Evolutionary conservation across 2,329 filamentous ascomycete genomes (phyloP), one percentile per base, ranked within the genome.

Genomic region (Teratosphaeria pseudoeucalypti): DNA sequence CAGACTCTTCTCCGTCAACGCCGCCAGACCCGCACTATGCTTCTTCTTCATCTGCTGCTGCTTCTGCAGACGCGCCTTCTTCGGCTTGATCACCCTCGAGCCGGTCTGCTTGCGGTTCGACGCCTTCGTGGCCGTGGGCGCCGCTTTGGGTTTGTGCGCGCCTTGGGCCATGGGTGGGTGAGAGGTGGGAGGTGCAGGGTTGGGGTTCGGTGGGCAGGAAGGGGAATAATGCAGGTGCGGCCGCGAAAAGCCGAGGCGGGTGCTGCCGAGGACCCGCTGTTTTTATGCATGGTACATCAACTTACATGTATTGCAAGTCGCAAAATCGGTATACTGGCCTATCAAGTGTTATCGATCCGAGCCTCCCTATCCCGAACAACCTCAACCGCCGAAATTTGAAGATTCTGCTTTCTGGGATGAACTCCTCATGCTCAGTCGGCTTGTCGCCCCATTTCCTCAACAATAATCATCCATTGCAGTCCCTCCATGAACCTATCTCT

Each of bases 21-120:
- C 81, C 3, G 81, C 81, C 49, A 89, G 73, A 0, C 85, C 85
- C 0, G 82, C 76, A 0, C 83, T 80, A 62, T 83, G 78, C 79
- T 87, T 87, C 81, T 85, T 87, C 57, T 81, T 83, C 70, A 87
- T 78, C 67, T 84, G 84, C 64, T 82, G 76, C 69, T 85, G 80
- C 69, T 80, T 79, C 47, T 86, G 78, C 57, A 88, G 74, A 2
- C 75, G 76, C 6, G 79, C 73, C 63, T 87, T 88, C 73, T 87
- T 87, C 2, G 86, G 86, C 57, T 85, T 85, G 67, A 89, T 85
- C 56, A 82, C 78, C 55, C 83, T 79, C 16, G 79, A 75, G 56
- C 86, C 86, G 43, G 64, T 72, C 55, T 73, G 71, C 60, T 68
- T 70, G 60, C 70, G 66, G 52, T 70, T 64, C 4, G 70, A 66